Percentiles rank a stretch among this genome's conserved stretches.
Conservation (phyloP, 164 flowering plant genomes). For the Hamamelis virginiana region DNA sequence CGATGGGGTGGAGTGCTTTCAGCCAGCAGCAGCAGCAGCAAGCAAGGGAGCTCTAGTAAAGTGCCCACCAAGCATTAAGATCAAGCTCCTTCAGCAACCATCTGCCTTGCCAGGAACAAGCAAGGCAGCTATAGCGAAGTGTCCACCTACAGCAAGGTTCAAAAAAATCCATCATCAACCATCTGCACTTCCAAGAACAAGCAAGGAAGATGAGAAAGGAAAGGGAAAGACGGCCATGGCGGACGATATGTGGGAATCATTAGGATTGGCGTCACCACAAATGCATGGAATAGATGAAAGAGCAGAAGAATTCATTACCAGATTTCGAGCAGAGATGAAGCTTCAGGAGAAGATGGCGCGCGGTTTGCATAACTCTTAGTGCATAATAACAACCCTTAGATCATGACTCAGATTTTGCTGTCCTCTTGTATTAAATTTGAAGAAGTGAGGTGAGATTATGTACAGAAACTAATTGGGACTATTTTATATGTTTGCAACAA, state of each 20-base stretch:
- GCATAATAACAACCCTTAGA: no score
- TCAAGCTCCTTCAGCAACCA: no score
- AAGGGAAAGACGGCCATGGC: not conserved
- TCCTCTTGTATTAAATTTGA: no score
- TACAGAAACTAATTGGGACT: no score
- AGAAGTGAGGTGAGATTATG: no score
- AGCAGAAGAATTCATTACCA: conserved; percentile 69
- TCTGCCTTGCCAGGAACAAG: no score
- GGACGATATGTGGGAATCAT: conserved; percentile 36
- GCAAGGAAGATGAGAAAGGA: conserved; percentile 1
- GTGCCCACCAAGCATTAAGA: no score
- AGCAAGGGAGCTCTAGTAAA: not conserved
- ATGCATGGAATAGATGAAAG: conserved; percentile 57
- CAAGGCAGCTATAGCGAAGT: not conserved
- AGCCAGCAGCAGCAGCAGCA: not conserved
- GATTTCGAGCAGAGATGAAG: conserved; percentile 60
- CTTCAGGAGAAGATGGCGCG: conserved; percentile 38
- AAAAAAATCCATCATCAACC: not conserved
- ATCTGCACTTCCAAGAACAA: not conserved
- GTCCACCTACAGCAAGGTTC: not conserved
- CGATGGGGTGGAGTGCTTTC: not conserved
- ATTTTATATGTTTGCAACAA: no score
- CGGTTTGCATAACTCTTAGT: conserved; percentile 11
- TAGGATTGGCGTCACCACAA: conserved; percentile 32
- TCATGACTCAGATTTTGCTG: no score